Conservation (phyloP, 2,329 filamentous ascomycete species). For the Calonectria pseudoreteaudii region DNA sequence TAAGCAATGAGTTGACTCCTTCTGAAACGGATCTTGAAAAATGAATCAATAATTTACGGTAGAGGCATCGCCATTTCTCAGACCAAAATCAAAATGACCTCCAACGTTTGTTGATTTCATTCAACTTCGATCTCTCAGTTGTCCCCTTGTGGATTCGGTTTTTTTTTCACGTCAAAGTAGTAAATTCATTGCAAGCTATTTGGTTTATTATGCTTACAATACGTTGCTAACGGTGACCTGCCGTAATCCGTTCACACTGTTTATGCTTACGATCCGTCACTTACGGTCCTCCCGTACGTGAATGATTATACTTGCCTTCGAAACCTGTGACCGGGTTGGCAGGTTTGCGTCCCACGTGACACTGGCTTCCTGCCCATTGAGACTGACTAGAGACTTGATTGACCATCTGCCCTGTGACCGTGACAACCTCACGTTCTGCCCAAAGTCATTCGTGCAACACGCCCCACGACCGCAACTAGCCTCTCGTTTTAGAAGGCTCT, state of each 20-base stretch:
- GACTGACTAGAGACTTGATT: not conserved
- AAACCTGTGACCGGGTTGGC: not conserved
- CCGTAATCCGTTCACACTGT: not conserved
- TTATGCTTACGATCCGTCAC: not conserved
- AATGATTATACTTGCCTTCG: not conserved
- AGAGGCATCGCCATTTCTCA: not conserved
- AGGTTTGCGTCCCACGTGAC: not conserved
- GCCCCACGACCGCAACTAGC: not conserved
- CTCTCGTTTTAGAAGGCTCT: not conserved
- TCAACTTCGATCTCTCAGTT: not conserved
- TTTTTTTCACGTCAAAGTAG: not conserved
- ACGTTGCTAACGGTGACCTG: not conserved
- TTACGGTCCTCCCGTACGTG: not conserved
- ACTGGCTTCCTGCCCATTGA: not conserved
- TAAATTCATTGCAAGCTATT: not conserved
- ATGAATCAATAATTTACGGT: not conserved
- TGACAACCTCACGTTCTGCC: conserved; percentile 39
- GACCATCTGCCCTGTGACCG: conserved; percentile 27
- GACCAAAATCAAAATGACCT: not conserved
- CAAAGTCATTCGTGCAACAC: conserved; percentile 17
- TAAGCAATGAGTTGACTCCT: too few species aligned
- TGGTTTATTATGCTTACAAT: not conserved
- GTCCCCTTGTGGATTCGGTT: not conserved
- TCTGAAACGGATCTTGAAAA: not conserved
- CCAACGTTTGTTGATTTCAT: not conserved